Conservation (phyloP, 2,329 filamentous ascomycete species). For the Aureobasidium sp. region DNA sequence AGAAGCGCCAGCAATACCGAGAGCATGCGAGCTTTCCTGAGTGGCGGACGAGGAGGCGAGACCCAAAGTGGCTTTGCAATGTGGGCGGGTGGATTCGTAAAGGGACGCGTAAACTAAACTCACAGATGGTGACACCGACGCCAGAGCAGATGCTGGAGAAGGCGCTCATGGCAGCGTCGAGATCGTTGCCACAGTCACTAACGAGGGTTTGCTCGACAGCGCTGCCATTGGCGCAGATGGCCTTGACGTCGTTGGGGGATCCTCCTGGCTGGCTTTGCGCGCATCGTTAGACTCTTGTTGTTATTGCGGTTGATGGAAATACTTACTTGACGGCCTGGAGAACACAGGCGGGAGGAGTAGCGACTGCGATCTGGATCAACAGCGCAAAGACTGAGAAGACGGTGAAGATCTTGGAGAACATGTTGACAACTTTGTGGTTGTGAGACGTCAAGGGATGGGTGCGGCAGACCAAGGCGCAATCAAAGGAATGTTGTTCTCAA, state of each 20-base stretch:
- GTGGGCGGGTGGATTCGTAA: not conserved
- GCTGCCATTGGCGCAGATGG: constrained; percentile 24
- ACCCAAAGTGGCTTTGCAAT: constrained; percentile 13
- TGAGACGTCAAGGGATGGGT: not conserved
- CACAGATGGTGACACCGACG: constrained; percentile 25
- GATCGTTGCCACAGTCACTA: constrained; percentile 24
- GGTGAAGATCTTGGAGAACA: constrained; percentile 39
- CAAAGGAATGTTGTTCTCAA: not conserved
- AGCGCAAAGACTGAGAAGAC: constrained; percentile 37
- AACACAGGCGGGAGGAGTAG: constrained; percentile 41
- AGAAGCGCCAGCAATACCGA: not conserved
- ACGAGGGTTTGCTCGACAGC: constrained; percentile 22
- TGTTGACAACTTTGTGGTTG: constrained; percentile 20
- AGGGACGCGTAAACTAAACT: not conserved
- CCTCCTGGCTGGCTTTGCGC: constrained; percentile 21
- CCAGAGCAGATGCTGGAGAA: constrained; percentile 25
- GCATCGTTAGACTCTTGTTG: not conserved
- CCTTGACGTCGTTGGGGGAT: constrained; percentile 25
- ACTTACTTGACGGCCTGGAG: constrained; percentile 43
- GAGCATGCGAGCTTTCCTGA: constrained; percentile 8
- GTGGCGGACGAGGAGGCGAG: constrained; percentile 15
- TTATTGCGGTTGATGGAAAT: not conserved
- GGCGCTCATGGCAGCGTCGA: constrained; percentile 22
- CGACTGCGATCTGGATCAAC: constrained; percentile 33
- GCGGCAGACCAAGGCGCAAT: not conserved